phyloP scores from a whole-genome alignment of 83 land plant genomes.

The Picea abies region DNA sequence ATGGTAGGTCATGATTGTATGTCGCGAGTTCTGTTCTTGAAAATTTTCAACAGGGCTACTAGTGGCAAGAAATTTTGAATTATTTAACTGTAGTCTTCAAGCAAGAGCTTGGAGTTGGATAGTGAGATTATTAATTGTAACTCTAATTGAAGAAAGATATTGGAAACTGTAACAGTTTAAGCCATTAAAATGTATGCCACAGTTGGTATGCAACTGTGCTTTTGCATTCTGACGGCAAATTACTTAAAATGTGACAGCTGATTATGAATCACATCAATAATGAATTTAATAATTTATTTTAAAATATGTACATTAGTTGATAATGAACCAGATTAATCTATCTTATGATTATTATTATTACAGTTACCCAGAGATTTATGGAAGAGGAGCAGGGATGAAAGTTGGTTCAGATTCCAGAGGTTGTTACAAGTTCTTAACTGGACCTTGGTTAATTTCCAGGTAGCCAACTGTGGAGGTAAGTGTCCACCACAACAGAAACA shows the following conservation, averaged over 20 bases:
- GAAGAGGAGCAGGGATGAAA: not conserved
- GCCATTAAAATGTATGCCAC: no score
- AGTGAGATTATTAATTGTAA: not conserved
- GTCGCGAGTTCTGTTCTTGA: not conserved
- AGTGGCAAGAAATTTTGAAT: constrained; percentile 3
- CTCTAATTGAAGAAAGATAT: not conserved
- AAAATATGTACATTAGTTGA: not conserved
- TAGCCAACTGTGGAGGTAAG: no score
- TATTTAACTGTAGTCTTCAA: not conserved
- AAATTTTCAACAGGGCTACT: not conserved
- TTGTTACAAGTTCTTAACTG: not conserved
- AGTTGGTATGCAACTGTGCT: not conserved
- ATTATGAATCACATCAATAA: no score
- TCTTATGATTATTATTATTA: not conserved
- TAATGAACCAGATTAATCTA: not conserved
- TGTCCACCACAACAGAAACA: not conserved
- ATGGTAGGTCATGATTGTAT: not conserved
- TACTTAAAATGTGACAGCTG: not conserved
- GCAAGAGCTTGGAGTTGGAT: not conserved
- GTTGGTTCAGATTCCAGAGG: not conserved
- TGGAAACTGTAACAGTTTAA: not conserved
- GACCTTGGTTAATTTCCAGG: not conserved
- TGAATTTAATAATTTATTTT: not conserved
- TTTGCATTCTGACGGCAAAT: not conserved
- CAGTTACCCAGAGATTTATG: not conserved